Evolutionary conservation across 2,329 filamentous ascomycete genomes (phyloP).

Genomic region (Botryotinia convoluta): DNA sequence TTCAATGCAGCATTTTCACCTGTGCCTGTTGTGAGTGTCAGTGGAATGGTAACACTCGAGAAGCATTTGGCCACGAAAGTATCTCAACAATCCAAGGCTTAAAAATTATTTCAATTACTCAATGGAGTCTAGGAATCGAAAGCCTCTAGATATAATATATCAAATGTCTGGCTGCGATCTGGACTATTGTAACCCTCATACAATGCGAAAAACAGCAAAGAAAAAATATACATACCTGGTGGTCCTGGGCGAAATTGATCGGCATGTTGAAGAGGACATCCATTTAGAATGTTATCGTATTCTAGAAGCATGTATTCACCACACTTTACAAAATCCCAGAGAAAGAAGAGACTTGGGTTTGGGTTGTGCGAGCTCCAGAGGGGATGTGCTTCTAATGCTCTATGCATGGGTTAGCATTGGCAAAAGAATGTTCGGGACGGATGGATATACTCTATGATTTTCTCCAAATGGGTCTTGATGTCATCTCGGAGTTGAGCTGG

Average conservation of each 20-base stretch:
- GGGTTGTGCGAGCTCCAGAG: conserved; percentile 26
- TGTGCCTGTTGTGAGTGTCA: conserved; percentile 18
- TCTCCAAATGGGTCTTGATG: conserved; percentile 1
- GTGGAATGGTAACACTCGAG: not conserved
- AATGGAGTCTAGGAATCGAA: not conserved
- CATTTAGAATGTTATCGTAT: conserved; percentile 42
- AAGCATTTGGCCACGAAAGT: not conserved
- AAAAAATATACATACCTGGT: conserved; percentile 19
- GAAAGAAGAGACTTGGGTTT: conserved; percentile 37
- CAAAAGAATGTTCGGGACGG: not conserved
- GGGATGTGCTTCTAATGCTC: conserved; percentile 28
- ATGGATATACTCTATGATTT: conserved; percentile 4
- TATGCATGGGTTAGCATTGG: conserved; percentile 5
- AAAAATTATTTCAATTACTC: not conserved
- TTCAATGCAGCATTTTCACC: conserved; percentile 26
- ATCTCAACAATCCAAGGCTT: not conserved
- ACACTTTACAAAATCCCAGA: conserved; percentile 45
- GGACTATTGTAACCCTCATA: not conserved
- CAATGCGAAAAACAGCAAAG: not conserved
- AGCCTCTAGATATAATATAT: not conserved
- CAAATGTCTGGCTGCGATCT: not conserved
- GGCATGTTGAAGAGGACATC: conserved; percentile 38
- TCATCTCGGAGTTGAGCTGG: conserved; percentile 13
- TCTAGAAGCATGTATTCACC: conserved; percentile 45
- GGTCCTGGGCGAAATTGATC: conserved; percentile 38